Conservation (phyloP, 2,329 filamentous ascomycete genomes). For the Colletotrichum sp. region DNA sequence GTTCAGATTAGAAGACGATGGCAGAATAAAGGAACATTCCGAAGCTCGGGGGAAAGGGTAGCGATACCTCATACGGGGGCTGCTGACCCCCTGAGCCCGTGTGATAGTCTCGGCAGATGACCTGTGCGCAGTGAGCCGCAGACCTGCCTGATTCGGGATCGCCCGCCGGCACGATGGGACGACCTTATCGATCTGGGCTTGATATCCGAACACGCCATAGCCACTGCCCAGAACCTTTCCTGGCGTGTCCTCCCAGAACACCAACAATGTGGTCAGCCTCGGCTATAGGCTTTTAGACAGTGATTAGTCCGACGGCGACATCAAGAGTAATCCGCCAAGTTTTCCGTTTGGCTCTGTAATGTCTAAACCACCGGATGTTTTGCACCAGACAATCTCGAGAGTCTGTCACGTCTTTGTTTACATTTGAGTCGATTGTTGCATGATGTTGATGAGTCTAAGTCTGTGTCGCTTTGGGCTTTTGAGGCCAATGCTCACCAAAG, state of each 20-base stretch:
- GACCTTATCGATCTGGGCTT: conserved; percentile 1
- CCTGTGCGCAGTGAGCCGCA: conserved; percentile 1
- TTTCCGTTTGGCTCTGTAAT: not conserved
- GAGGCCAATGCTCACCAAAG: too few species aligned
- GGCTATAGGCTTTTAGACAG: not conserved
- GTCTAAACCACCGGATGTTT: not conserved
- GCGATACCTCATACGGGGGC: not conserved
- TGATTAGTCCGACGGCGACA: not conserved
- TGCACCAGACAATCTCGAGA: not conserved
- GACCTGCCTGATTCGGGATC: conserved; percentile 16
- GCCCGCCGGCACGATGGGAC: conserved; percentile 4
- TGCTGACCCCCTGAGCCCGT: not conserved
- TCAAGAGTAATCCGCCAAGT: not conserved
- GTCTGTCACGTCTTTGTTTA: not conserved
- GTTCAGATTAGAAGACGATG: not conserved
- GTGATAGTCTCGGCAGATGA: conserved; percentile 12
- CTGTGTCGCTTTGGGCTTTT: too few species aligned
- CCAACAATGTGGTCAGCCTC: not conserved
- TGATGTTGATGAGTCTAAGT: not conserved
- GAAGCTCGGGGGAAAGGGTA: not conserved
- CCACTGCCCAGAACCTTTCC: not conserved
- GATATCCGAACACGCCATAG: not conserved
- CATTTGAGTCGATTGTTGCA: not conserved
- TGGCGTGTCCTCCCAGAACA: not conserved
- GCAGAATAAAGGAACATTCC: not conserved